Evolutionary conservation across 2,329 filamentous ascomycete genomes (phyloP).

Genomic region (Pezicula rhizophila): DNA sequence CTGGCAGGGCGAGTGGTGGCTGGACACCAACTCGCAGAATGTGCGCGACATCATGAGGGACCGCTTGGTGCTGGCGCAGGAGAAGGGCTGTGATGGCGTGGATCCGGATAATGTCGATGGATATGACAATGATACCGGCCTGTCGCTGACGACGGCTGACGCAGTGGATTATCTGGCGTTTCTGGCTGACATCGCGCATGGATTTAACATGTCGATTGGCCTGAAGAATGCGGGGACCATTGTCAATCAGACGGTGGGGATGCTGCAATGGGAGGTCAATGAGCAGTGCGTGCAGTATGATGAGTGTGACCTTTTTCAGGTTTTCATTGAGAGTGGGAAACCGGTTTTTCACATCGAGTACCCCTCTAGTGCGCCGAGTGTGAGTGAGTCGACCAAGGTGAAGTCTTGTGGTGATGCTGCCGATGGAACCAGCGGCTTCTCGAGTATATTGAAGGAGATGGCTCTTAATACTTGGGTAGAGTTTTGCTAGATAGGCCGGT

Average conservation of each 20-base stretch:
- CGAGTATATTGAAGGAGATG: background rate
- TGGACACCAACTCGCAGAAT: constrained; percentile 48
- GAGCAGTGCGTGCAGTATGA: constrained; percentile 60
- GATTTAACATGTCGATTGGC: constrained; percentile 52
- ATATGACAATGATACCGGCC: constrained; percentile 58
- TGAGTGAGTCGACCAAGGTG: constrained; percentile 4
- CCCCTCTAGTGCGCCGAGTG: constrained; percentile 28
- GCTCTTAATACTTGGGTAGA: background rate
- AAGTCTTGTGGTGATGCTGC: background rate
- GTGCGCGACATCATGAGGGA: constrained; percentile 58
- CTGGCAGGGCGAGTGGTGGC: constrained; percentile 62
- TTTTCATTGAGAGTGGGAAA: constrained; percentile 54
- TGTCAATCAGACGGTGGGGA: constrained; percentile 39
- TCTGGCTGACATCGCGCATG: constrained; percentile 47
- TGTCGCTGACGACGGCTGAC: constrained; percentile 49
- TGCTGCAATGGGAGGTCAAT: constrained; percentile 61
- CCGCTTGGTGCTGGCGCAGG: constrained; percentile 49
- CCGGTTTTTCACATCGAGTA: constrained; percentile 72
- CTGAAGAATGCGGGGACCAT: constrained; percentile 65
- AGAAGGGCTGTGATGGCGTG: constrained; percentile 60
- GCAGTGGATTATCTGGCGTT: constrained; percentile 53
- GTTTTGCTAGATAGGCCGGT: too few relatives aligned
- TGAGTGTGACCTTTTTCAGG: constrained; percentile 51
- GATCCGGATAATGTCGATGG: constrained; percentile 66
- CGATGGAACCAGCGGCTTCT: background rate